Evolutionary conservation across 164 flowering plant genomes (phyloP), one percentile per base, ranked within the genome.

Genomic region (Nymphaea thermarum): DNA sequence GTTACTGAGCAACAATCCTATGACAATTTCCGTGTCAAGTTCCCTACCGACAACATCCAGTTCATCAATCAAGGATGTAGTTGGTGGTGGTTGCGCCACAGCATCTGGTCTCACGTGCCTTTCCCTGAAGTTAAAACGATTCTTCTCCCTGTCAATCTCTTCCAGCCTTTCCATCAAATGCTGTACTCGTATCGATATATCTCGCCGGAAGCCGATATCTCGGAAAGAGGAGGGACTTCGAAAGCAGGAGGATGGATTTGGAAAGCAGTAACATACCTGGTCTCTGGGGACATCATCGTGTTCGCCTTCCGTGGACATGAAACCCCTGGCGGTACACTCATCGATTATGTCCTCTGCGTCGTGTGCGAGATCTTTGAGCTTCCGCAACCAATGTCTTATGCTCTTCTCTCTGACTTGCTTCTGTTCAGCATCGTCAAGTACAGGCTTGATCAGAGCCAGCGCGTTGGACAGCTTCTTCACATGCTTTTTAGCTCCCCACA

Each of bases 381-480:
- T 65, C 5, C 18, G 18, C 5, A 65, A 55, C 73, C 73, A 71
- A 43, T 55, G 16, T 18, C 12, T 64, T 55, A 76, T 66, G 8
- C 17, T 1, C 17, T 68, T 63, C 0, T 78, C 71, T n/a, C 64
- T 74, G 6, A 70, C 59, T 47, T 72, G 76, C 43, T 65, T 68
- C 43, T 62, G 66, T 63, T 78, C 81, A 3, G 81, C 81, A 71
- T 80, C 79, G 53, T 70, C 45, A 41, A 69, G 66, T 25, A 51
- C 36, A 25, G 36, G 36, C 36, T 25, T 25, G 36, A 25, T 25
- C 36, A 25, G 36, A 25, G 36, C 36, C 36, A 25, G 36, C 36
- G 36, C 1, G 36, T 25, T 25, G 36, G 36, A 25, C 36, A 25
- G 36, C 36, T 25, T 25, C 36, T 25, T 25, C 36, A 25, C 36